A percentile compares a stretch with the other conserved stretches of the same genome.
Evolutionary conservation across 2,329 filamentous ascomycete species (phyloP).

Genomic region (Neopestalotiopsis clavispora): DNA sequence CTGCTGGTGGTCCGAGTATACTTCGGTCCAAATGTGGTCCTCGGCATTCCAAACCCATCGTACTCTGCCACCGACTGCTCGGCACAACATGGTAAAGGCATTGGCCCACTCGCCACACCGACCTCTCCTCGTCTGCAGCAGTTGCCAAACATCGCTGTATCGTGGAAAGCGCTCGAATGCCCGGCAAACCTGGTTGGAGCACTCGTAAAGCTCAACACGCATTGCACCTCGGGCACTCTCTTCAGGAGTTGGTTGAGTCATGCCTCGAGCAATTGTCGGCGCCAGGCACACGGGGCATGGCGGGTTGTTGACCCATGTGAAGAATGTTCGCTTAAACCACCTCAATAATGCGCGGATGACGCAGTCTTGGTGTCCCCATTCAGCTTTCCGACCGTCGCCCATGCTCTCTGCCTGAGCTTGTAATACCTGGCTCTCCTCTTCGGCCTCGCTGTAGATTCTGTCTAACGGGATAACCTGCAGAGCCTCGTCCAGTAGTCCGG

Average conservation of each 20-base stretch:
- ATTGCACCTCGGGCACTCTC: constrained; percentile 88
- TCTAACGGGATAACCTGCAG: constrained; percentile 85
- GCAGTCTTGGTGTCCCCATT: constrained; percentile 98
- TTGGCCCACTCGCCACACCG: constrained; percentile 97
- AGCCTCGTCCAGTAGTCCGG: constrained; percentile 90
- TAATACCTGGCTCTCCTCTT: constrained; percentile 80
- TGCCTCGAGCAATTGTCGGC: constrained; percentile 82
- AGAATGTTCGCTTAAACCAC: constrained; percentile 97
- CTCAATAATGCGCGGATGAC: constrained; percentile 46
- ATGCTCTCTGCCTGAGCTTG: constrained; percentile 83
- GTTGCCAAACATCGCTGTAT: constrained; percentile 92
- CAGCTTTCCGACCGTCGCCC: constrained; percentile 76
- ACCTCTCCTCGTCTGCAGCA: constrained; percentile 84
- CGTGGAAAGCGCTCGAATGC: constrained; percentile 89
- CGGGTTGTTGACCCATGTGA: constrained; percentile 96
- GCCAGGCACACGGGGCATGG: constrained; percentile 81
- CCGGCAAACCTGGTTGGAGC: constrained; percentile 76
- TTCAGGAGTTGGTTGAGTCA: constrained; percentile 84
- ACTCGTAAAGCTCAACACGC: constrained; percentile 88
- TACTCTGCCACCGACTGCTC: constrained; percentile 87
- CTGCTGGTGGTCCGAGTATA: constrained; percentile 91
- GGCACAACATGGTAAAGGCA: constrained; percentile 98
- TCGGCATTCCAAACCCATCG: constrained; percentile 99
- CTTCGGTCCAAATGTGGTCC: constrained; percentile 97
- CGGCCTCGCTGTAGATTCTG: constrained; percentile 89